Evolutionary conservation across 768 basidiomycete species (phyloP).

Genomic region (Amanita polypyramis): DNA sequence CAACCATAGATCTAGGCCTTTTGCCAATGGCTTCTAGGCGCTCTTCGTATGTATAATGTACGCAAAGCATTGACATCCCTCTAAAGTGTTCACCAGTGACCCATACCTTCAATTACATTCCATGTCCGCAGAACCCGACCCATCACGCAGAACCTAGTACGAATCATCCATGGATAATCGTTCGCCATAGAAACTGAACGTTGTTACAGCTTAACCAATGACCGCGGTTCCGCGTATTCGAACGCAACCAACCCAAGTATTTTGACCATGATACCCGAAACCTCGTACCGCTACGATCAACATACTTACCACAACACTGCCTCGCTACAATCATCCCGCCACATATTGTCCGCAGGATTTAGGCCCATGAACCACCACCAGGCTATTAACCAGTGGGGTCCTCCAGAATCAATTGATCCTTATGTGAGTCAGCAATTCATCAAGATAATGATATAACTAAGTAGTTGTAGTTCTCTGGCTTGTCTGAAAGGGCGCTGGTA

Average conservation of each 20-base stretch:
- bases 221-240: slow-evolving; percentile 35
- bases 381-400: slow-evolving; percentile 42
- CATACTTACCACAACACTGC: slow-evolving; percentile 29
- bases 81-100: slow-evolving; percentile 24
- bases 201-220: slow-evolving; percentile 18
- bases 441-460: slow-evolving; percentile 1
- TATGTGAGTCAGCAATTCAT: slow-evolving; percentile 38
- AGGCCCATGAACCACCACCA: slow-evolving; percentile 39
- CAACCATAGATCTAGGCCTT: slow-evolving; percentile 29
- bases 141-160: slow-evolving; percentile 36
- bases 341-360: slow-evolving; percentile 29
- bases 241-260: slow-evolving; percentile 29
- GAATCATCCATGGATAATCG: slow-evolving; percentile 14
- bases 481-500: slow-evolving; percentile 26
- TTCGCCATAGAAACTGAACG: slow-evolving; percentile 6
- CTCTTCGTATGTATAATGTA: slow-evolving; percentile 23
- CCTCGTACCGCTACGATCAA: slow-evolving; percentile 46
- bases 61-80: slow-evolving; percentile 9
- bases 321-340: slow-evolving; percentile 25
- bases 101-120: slow-evolving; percentile 34
- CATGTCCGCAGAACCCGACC: slow-evolving; percentile 32
- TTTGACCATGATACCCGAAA: slow-evolving; percentile 52
- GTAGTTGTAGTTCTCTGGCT: slow-evolving; percentile 16
- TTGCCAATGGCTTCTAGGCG: slow-evolving; percentile 31
- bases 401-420: slow-evolving; percentile 50